Evolutionary conservation across 257 asterid genomes (phyloP).

Genomic region (Catharanthus roseus): DNA sequence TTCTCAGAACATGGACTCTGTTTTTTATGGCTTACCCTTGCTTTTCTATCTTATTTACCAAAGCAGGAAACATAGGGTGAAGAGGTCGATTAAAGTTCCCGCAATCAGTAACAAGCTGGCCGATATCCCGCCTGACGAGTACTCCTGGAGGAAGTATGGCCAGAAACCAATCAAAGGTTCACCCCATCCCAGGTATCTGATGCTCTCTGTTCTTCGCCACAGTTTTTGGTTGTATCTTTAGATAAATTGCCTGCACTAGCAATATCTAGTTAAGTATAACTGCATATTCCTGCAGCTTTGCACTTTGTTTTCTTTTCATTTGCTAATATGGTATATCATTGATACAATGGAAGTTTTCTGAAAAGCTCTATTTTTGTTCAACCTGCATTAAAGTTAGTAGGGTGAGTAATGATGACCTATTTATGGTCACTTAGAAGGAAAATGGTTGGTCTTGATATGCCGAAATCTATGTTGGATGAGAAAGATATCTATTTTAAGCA

Average conservation of each 20-base stretch:
- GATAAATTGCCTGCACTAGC: background rate
- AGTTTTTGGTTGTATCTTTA: background rate
- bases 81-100: constrained; percentile 37
- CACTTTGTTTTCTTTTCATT: background rate
- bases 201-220: background rate
- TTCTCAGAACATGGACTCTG: background rate
- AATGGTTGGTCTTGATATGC: background rate
- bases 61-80: constrained; percentile 29
- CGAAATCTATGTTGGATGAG: background rate
- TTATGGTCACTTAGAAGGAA: background rate
- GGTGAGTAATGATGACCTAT: background rate
- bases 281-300: background rate
- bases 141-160: constrained; percentile 43
- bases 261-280: background rate
- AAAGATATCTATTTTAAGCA: background rate
- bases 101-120: constrained; percentile 39
- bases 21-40: background rate
- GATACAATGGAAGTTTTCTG: background rate
- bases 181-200: constrained; percentile 30
- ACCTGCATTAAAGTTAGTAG: background rate
- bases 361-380: background rate
- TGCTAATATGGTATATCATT: background rate
- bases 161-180: constrained; percentile 44
- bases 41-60: background rate
- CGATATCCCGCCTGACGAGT: constrained; percentile 41